Evolutionary conservation across 495 filamentous ascomycete genomes (phyloP).

Genomic region (Pyronema domesticum): DNA sequence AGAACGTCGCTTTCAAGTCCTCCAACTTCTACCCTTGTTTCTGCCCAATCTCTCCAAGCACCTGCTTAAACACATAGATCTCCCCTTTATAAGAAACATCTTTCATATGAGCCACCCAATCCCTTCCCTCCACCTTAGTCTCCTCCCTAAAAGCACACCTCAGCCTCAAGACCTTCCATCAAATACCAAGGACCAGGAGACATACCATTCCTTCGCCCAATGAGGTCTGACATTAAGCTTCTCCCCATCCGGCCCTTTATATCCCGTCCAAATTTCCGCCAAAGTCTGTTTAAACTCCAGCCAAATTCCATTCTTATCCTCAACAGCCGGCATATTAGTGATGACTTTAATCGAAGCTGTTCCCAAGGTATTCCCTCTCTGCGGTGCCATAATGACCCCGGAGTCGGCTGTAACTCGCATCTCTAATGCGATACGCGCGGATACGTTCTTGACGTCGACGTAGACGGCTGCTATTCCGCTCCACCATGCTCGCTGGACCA

Average conservation of each 20-base stretch:
- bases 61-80: constrained; percentile 29
- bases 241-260: constrained; percentile 23
- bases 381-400: constrained; percentile 35
- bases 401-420: constrained; percentile 35
- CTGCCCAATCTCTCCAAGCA: constrained; percentile 29
- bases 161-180: no score
- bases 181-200: constrained; percentile 1
- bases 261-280: constrained; percentile 30
- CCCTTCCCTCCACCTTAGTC: constrained; percentile 21
- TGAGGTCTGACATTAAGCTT: constrained; percentile 33
- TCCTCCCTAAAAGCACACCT: constrained; percentile 9
- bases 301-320: constrained; percentile 28
- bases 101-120: constrained; percentile 28
- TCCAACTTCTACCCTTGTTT: constrained; percentile 31
- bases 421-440: constrained; percentile 33
- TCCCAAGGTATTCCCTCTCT: constrained; percentile 31
- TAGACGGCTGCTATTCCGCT: constrained; percentile 33
- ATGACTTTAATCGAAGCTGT: constrained; percentile 35
- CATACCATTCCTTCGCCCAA: constrained; percentile 40
- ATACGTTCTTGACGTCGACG: constrained; percentile 23
- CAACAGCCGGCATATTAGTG: constrained; percentile 28
- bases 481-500: constrained; percentile 36
- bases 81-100: constrained; percentile 29
- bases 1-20: constrained; percentile 22
- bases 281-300: constrained; percentile 30